Evolutionary conservation across 331 rosid species (phyloP), one percentile per base, ranked within the genome.

Genomic region (Telfairia occidentalis): DNA sequence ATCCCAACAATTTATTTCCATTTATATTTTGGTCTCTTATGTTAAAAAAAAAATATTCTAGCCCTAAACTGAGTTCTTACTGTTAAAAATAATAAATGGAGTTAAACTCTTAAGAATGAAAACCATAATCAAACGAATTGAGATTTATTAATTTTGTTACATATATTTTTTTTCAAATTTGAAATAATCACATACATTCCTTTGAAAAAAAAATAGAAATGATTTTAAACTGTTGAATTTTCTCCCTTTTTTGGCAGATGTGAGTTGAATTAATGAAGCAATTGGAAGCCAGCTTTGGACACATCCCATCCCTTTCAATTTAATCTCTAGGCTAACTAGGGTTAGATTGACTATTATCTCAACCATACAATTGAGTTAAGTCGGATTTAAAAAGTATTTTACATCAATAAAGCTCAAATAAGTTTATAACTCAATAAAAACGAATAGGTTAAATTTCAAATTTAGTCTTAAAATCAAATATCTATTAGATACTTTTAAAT

Each of bases 241-340:
- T 18, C 71, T n/a, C 19, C 24, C 1, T 21, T 40, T 66, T 38
- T 40, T 5, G 73, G 35, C 21, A 21, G 73, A 3, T 19, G 6
- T 29, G 50, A 37, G 32, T 29, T 5, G 40, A 63, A 63, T 42
- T 7, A 69, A 69, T 28, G 57, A 69, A 45, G 52, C 40, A 45
- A 69, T 45, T 69, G 57, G 57, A 69, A 69, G 57, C 16, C 40
- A 69, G 74, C 57, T 69, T 69, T 69, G 74, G 71, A 23, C 40
- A 69, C 7, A 69, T 45, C 74, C 55, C 37, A 69, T 69, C 74
- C 38, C 37, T 69, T 26, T 69, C 74, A 42, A 42, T 43, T 0
- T 45, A 9, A 26, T 45, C 52, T 66, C 49, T 66, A 10, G 1
- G 0, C 16, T 61, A 34, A 34, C 45, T 34, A 34, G 8, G 50